A percentile compares a stretch with the other conserved stretches of the same genome.
phyloP scores from a whole-genome alignment of 2,329 filamentous ascomycete species.

The Penicillium sp. region DNA sequence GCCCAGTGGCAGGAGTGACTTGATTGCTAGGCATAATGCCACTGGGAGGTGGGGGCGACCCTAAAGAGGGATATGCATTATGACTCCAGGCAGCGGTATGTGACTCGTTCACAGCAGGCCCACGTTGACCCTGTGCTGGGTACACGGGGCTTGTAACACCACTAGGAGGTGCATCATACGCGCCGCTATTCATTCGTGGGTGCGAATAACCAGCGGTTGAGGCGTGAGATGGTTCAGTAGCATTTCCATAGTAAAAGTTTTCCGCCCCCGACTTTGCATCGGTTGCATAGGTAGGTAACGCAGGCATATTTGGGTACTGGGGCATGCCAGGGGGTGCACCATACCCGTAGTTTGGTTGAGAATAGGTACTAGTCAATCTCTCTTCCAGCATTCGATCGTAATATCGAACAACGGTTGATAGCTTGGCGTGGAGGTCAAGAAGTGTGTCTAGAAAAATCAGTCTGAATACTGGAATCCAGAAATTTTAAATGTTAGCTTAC shows the following conservation, averaged over 20 bases:
- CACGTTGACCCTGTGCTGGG: conserved; percentile 11
- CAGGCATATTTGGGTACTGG: conserved; percentile 22
- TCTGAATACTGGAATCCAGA: too few species aligned
- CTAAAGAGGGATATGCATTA: conserved; percentile 20
- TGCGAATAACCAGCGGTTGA: conserved; percentile 14
- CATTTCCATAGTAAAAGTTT: conserved; percentile 25
- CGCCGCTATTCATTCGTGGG: conserved; percentile 6
- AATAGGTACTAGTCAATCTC: conserved; percentile 87
- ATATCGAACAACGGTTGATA: conserved; percentile 93
- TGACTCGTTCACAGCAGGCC: conserved; percentile 8
- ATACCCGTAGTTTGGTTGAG: conserved; percentile 73
- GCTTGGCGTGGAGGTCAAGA: conserved; percentile 88
- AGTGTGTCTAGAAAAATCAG: conserved; percentile 68
- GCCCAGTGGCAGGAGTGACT: conserved; percentile 1
- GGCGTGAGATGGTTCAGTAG: conserved; percentile 11
- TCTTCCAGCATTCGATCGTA: conserved; percentile 99
- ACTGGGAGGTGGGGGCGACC: conserved; percentile 17
- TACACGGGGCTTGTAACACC: conserved; percentile 14
- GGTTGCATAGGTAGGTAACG: conserved; percentile 9
- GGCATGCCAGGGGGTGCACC: conserved; percentile 22
- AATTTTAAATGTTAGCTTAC: conserved; percentile 49
- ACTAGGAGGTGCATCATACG: conserved; percentile 11
- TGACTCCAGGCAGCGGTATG: conserved; percentile 15
- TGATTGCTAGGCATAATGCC: conserved; percentile 4
- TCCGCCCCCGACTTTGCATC: conserved; percentile 19